Conservation (phyloP, 2,329 filamentous ascomycete genomes). For the Exophiala sideris region DNA sequence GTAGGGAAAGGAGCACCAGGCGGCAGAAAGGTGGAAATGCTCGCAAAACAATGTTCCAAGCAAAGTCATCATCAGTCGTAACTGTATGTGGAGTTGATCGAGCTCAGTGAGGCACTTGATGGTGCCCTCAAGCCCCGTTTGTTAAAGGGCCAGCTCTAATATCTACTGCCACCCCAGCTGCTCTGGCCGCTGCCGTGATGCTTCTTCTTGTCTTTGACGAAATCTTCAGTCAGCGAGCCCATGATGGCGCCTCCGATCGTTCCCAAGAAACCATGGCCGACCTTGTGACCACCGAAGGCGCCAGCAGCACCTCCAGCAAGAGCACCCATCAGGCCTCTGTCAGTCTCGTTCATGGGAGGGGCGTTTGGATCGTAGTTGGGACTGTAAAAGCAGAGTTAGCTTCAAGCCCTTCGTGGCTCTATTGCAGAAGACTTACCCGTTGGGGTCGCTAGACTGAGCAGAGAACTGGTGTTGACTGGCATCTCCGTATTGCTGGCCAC, state of each 20-base stretch:
- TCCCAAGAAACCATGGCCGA: slow-evolving; percentile 56
- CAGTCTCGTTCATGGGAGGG: slow-evolving; percentile 44
- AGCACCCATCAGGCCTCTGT: slow-evolving; percentile 57
- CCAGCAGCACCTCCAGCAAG: slow-evolving; percentile 57
- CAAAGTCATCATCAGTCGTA: slow-evolving; percentile 4
- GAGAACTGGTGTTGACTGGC: slow-evolving; percentile 24
- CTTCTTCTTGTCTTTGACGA: slow-evolving; percentile 48
- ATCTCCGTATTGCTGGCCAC: slow-evolving; percentile 20
- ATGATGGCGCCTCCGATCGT: slow-evolving; percentile 38
- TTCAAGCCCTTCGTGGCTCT: background rate
- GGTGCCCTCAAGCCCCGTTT: too few species aligned
- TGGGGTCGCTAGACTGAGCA: slow-evolving; percentile 37
- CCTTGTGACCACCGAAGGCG: slow-evolving; percentile 55
- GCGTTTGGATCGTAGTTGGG: slow-evolving; percentile 43
- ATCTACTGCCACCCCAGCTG: slow-evolving; percentile 27
- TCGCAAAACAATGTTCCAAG: background rate
- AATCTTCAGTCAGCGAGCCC: slow-evolving; percentile 42
- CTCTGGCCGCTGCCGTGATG: slow-evolving; percentile 27
- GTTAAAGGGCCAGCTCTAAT: slow-evolving; percentile 1
- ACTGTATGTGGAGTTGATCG: background rate
- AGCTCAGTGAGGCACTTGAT: background rate
- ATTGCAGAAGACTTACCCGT: slow-evolving; percentile 30
- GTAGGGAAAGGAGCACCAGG: too few species aligned
- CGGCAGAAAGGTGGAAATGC: background rate
- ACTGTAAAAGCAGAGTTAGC: background rate